A percentile compares a stretch with the other conserved stretches of the same genome.
phyloP scores from a whole-genome alignment of 2,329 filamentous ascomycete genomes.

The Pezicula radicicola region DNA sequence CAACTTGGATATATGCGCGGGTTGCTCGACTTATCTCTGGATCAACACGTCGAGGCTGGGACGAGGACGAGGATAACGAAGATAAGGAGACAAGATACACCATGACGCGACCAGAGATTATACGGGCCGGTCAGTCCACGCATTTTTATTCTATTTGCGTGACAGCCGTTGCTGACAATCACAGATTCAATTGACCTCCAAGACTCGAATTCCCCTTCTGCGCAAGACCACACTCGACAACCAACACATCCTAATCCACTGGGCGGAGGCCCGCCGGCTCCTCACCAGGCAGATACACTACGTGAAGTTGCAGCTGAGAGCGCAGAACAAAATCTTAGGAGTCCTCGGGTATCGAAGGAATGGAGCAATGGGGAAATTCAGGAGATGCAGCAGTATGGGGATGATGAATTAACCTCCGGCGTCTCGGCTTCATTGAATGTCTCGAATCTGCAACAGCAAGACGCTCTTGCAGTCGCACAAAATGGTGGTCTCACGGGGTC shows the following conservation, averaged over 20 bases:
- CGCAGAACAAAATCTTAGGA: slow-evolving; percentile 67
- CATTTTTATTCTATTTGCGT: slow-evolving; percentile 4
- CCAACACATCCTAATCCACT: slow-evolving; percentile 46
- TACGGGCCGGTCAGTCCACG: slow-evolving; percentile 45
- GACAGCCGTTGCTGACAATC: slow-evolving; percentile 20
- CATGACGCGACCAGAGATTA: slow-evolving; percentile 54
- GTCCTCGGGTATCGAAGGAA: slow-evolving; percentile 57
- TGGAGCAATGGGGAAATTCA: slow-evolving; percentile 35
- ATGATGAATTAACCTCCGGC: slow-evolving; percentile 39
- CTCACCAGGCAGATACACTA: slow-evolving; percentile 83
- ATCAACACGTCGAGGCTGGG: too few relatives aligned
- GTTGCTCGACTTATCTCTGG: too few relatives aligned
- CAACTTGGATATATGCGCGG: too few relatives aligned
- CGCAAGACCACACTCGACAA: slow-evolving; percentile 72
- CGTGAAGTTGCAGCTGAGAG: slow-evolving; percentile 76
- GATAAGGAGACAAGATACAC: slow-evolving; percentile 6
- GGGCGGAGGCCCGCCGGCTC: slow-evolving; percentile 48
- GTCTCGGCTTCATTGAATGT: slow-evolving; percentile 37
- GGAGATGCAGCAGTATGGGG: slow-evolving; percentile 33
- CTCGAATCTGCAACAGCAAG: slow-evolving; percentile 43
- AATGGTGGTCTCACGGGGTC: slow-evolving; percentile 52
- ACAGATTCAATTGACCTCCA: slow-evolving; percentile 95
- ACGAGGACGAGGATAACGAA: too few relatives aligned
- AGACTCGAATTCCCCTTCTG: slow-evolving; percentile 76
- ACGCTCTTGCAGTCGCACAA: slow-evolving; percentile 57